Conservation (phyloP, 176 grass and related monocot genomes). For the Hyparrhenia diplandra region DNA sequence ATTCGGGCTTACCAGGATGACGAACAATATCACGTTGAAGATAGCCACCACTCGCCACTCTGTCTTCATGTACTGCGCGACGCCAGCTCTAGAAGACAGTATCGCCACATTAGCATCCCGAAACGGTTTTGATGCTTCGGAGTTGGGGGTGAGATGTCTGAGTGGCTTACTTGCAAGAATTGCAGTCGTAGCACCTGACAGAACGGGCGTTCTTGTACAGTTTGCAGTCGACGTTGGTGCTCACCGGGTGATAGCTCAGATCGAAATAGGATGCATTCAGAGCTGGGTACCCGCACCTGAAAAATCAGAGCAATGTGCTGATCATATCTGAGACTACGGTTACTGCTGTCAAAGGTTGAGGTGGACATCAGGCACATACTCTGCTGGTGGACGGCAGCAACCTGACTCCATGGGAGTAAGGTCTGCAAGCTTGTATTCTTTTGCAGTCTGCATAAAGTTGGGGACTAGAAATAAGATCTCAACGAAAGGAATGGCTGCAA, state of each 20-base stretch:
- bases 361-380: conserved; percentile 53
- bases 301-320: neutral
- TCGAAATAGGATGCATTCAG: conserved; percentile 84
- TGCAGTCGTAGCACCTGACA: conserved; percentile 81
- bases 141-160: neutral
- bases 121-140: neutral
- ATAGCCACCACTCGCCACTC: conserved; percentile 93
- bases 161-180: conserved; percentile 85
- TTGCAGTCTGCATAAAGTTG: conserved; percentile 53
- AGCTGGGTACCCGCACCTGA: conserved; percentile 79
- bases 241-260: conserved; percentile 77
- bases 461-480: conserved; percentile 12
- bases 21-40: conserved; percentile 79
- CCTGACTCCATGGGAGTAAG: conserved; percentile 88
- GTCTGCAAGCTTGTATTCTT: conserved; percentile 77
- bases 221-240: conserved; percentile 81
- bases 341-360: neutral
- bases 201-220: conserved; percentile 66
- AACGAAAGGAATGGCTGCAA: neutral
- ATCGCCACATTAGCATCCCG: neutral
- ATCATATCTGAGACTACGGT: neutral
- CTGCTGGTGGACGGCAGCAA: conserved; percentile 83
- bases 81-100: conserved; percentile 66
- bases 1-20: conserved; percentile 64
- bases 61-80: conserved; percentile 91